Conservation (phyloP, 257 asterid genomes). For the Paulownia fortunei region DNA sequence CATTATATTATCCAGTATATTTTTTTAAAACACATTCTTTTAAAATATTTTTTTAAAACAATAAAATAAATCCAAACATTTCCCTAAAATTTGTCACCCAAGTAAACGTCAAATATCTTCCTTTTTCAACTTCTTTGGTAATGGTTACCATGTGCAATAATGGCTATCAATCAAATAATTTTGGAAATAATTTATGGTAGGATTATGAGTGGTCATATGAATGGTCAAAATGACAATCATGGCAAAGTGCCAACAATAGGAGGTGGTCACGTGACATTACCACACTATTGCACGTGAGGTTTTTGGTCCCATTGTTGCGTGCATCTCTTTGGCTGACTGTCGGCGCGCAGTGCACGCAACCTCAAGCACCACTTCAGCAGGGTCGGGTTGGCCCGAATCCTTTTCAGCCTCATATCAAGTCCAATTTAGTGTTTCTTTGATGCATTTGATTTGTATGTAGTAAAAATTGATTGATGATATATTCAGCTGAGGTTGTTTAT, state of each 20-base stretch:
- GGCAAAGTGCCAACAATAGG: neutral
- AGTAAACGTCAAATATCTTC: neutral
- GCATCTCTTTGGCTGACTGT: neutral
- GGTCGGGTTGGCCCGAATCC: too few relatives aligned
- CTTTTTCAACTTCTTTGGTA: neutral
- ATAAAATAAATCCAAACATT: too few relatives aligned
- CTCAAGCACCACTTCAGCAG: too few relatives aligned
- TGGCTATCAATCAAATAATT: neutral
- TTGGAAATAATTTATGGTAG: neutral
- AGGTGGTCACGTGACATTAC: slow-evolving; percentile 22
- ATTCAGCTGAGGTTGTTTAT: too few relatives aligned
- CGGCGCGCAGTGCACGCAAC: too few relatives aligned
- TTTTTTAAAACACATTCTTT: too few relatives aligned
- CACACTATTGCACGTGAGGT: neutral
- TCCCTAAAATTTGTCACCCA: neutral
- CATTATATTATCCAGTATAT: too few relatives aligned
- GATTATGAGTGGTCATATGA: neutral
- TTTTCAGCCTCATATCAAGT: too few relatives aligned
- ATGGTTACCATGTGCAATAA: neutral
- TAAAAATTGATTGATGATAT: too few relatives aligned
- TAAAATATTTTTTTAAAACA: too few relatives aligned
- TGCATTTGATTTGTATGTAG: too few relatives aligned
- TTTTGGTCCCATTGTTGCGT: neutral
- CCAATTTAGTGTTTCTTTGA: too few relatives aligned
- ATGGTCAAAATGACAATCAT: neutral